phyloP scores from a whole-genome alignment of 352 stramenopile genomes.

The Globisporangium irregulare region DNA sequence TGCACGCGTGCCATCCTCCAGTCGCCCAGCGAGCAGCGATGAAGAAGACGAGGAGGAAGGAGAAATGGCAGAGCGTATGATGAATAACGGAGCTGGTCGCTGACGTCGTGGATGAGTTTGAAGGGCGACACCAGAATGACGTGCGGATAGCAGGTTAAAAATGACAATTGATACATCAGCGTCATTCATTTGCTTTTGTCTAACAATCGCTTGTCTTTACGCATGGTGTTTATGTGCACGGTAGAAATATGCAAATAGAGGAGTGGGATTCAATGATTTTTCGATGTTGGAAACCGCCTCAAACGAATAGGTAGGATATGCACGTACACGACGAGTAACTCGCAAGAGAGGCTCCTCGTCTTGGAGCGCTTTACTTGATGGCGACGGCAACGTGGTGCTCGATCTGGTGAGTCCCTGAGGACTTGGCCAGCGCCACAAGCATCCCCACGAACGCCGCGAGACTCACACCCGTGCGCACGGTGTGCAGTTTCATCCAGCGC shows the following conservation, averaged over 20 bases:
- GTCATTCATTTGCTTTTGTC: neutral
- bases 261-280: neutral
- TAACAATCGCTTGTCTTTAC: neutral
- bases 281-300: neutral
- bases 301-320: neutral
- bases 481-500: slow-evolving; percentile 55
- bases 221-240: neutral
- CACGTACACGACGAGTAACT: neutral
- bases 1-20: slow-evolving; percentile 26
- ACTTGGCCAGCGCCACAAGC: slow-evolving; percentile 46
- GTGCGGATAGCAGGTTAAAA: neutral
- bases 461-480: slow-evolving; percentile 47
- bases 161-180: neutral
- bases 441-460: slow-evolving; percentile 56
- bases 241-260: neutral
- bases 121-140: slow-evolving; percentile 1
- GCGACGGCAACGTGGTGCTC: neutral
- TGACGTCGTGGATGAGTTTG: neutral
- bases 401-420: neutral
- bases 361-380: neutral
- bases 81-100: neutral
- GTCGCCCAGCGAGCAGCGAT: neutral
- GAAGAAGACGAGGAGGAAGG: neutral
- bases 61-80: neutral
- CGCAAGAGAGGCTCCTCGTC: neutral